phyloP scores from a whole-genome alignment of 352 stramenopile genomes.

The Pseudoperonospora humuli region DNA sequence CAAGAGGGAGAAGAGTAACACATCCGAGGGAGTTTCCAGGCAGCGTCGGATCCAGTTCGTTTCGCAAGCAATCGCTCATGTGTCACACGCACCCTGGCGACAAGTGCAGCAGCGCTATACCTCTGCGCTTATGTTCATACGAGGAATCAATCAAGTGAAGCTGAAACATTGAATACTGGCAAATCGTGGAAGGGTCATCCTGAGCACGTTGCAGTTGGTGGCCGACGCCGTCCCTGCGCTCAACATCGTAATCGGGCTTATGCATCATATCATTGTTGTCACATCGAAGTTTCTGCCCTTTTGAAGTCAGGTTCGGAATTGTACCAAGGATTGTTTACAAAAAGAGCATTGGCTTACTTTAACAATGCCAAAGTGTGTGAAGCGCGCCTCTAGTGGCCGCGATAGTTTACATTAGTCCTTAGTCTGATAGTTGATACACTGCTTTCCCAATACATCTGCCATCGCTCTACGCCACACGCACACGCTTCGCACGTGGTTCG shows the following conservation, averaged over 20 bases:
- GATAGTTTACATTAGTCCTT: conserved; percentile 26
- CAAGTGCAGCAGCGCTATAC: too few relatives aligned
- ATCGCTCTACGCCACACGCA: conserved; percentile 20
- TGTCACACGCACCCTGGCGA: conserved; percentile 10
- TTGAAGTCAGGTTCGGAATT: neutral
- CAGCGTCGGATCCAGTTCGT: conserved; percentile 7
- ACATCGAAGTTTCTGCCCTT: neutral
- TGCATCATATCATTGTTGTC: conserved; percentile 14
- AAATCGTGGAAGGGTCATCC: conserved; percentile 14
- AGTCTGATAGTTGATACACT: conserved; percentile 20
- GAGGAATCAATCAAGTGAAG: too few relatives aligned
- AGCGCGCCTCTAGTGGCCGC: conserved; percentile 6
- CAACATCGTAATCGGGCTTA: conserved; percentile 15
- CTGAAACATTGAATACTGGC: conserved; percentile 2
- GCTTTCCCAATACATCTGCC: neutral
- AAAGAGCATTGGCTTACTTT: neutral
- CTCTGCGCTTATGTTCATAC: too few relatives aligned
- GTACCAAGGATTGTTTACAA: neutral
- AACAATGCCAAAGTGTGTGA: too few relatives aligned
- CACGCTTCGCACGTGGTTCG: conserved; percentile 20
- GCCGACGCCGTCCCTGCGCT: conserved; percentile 3
- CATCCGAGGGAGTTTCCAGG: conserved; percentile 29
- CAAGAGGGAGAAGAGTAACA: conserved; percentile 8
- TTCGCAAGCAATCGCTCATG: conserved; percentile 6
- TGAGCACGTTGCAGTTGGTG: conserved; percentile 19